Evolutionary conservation across 2,329 filamentous ascomycete genomes (phyloP), one percentile per base, ranked within the genome.

Genomic region (Exophiala sideris): DNA sequence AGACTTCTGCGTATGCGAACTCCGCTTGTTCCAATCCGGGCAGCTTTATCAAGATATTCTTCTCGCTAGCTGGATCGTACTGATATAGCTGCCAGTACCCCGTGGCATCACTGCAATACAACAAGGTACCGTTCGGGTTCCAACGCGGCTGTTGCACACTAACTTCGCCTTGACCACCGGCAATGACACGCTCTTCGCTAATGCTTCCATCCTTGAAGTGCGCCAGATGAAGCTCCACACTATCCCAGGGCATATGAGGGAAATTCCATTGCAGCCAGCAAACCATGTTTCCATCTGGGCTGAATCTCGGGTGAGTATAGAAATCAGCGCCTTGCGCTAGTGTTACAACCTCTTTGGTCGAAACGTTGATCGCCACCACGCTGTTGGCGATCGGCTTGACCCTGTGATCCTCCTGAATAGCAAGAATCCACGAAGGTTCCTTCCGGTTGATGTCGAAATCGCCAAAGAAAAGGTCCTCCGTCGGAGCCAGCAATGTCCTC

Each of bases 241-340:
- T 73, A 1, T 73, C 74, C 68, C 79, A 82, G 0, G 78, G 77
- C 67, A 82, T 73, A 45, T 78, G 71, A 0, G 79, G 79, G 58
- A 81, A 77, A 14, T 76, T 67, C 79, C 79, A 83, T 54, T 82
- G 74, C 10, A 78, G 68, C 79, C 79, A 82, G n/a, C 67, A 71
- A 21, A 81, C 58, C 46, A 70, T 72, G 5, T 64, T 68, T 1
- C 77, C 76, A 56, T 78, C 73, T 0, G 66, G 70, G 54, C 72
- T 78, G 58, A 77, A 81, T 12, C 72, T 72, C 0, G 79, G 78
- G 18, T 74, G 71, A 18, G 72, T 74, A 62, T 81, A 82, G 48
- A 82, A 82, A 61, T 82, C 79, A 2, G 77, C 74, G 0, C 73
- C 77, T 4, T 68, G 56, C 0, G 71, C 70, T 3, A 80, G 60